Evolutionary conservation across 129 eudicot genomes (phyloP), one percentile per base, ranked within the genome.

Genomic region (Tanacetum coccineum): DNA sequence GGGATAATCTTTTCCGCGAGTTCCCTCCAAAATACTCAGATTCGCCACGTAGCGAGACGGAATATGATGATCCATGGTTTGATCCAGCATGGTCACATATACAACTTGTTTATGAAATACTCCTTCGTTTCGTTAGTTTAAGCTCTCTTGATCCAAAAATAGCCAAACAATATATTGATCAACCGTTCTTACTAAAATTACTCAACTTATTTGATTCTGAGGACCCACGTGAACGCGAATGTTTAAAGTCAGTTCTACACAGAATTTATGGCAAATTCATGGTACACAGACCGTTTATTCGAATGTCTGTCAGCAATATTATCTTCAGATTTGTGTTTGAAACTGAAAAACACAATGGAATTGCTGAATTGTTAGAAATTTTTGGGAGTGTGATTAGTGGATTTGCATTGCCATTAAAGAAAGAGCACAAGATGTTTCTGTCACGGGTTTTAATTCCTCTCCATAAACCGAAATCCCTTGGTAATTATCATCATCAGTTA

Each of bases 311-410:
- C 20, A 85, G 90, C 83, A 84, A 87, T 63, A 78, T 87, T 13
- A 74, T 87, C 53, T 82, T 68, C 55, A 71, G 71, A 7, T 87
- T 87, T 26, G 87, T 84, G 30, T 87, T 79, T 28, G 95, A 87
- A 60, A 80, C 82, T 2, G 84, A 84, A 57, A 71, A 75, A 71
- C 95, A 87, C 74, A 87, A 81, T 30, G 95, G 95, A 15, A 81
- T 87, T 71, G 95, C 95, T 0, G 95, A 87, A 71, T 52, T 87
- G 19, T 64, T 87, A 75, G 95, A 87, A 82, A 82, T 87, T 36
- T 87, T 87, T 15, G 95, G 90, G 28, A 87, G 95, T 70, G 87
- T 87, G 68, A 84, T 87, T 55, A 87, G 85, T 44, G 95, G 95
- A 49, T 87, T 87, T 47, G 83, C 95, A 8, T 62, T 87, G 73